Evolutionary conservation across 164 flowering plant species (phyloP).

Genomic region (Vitis rotundifolia): DNA sequence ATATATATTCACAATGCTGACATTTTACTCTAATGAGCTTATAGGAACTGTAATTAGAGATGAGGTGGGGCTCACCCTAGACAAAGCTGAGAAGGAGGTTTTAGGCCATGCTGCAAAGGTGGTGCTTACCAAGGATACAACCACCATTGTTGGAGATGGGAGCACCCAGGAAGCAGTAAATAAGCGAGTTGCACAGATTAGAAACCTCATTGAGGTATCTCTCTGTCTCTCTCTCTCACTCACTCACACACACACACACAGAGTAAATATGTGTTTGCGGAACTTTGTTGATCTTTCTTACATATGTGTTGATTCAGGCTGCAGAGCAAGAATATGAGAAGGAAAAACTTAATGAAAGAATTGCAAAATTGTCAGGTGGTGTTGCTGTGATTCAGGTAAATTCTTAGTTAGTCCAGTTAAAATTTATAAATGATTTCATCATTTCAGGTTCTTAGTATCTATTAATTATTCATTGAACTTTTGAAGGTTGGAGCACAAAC

Average conservation of each 20-base stretch:
- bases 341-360: constrained; percentile 93
- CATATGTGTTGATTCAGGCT: constrained; percentile 40
- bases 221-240: not conserved
- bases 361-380: constrained; percentile 97
- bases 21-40: not conserved
- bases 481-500: constrained; percentile 99
- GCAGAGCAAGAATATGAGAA: constrained; percentile 95
- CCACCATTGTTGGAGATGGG: constrained; percentile 97
- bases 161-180: constrained; percentile 90
- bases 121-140: constrained; percentile 88
- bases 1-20: too few relatives aligned
- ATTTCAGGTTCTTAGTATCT: too few relatives aligned
- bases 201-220: constrained; percentile 77
- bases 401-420: not conserved
- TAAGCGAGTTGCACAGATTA: constrained; percentile 87
- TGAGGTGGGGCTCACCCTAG: constrained; percentile 87
- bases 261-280: not conserved
- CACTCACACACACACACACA: not conserved
- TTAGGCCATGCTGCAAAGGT: constrained; percentile 93
- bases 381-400: constrained; percentile 94
- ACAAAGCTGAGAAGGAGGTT: constrained; percentile 85
- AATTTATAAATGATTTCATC: not conserved
- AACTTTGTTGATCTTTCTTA: not conserved
- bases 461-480: not conserved
- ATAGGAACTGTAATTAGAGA: constrained; percentile 94